Base-by-base conservation (phyloP, 257 asterid genomes). In the Solanum appendiculatum region DNA sequence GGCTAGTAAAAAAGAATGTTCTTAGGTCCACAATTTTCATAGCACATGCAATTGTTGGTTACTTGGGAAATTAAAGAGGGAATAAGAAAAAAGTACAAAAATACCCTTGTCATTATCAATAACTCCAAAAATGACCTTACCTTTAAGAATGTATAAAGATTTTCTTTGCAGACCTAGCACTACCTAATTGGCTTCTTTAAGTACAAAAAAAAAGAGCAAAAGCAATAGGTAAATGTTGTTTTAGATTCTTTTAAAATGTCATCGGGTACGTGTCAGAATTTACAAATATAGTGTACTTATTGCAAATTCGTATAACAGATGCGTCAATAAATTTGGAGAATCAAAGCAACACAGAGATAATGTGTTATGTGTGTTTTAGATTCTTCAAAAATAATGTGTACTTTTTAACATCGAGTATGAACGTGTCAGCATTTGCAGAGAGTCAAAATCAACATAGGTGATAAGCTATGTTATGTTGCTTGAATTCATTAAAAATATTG, bases 41-140 rank as follows among this genome's bases (percentile, higher is more conserved):
- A 54, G 92, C 94, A 92, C 92, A 91, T 92, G 94, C 91, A 83
- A 29, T 56, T 89, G 94, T 88, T 87, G 31, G 29, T 23, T 42
- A 18, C n/a, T 63, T 75, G 6, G 69, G 64, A 80, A 80, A 9
- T 42, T 20, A 21, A 31, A 33, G 37, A 88, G 70, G 85, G 86
- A 39, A 44, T 3, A 48, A 48, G 25, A 14, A 37, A 33, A 89
- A 86, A 88, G 73, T 91, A 89, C 93, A 86, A 51, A 82, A 88
- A 46, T 88, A 86, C 91, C 95, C 92, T 89, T 36, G 73, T 72
- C 87, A 25, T 60, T n/a, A 25, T 70, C 4, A 33, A 12, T 60
- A 86, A 88, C 74, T 51, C 74, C 88, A 86, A 42, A 85, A 23
- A 16, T 34, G 70, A 21, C 86, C 82, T 9, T 86, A 60, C 44